These are phyloP conservation scores for Ceratocystis cacaofunesta DNA, from an alignment of 2,329 filamentous ascomycete genomes.

Conservation along the genomic window DNA sequence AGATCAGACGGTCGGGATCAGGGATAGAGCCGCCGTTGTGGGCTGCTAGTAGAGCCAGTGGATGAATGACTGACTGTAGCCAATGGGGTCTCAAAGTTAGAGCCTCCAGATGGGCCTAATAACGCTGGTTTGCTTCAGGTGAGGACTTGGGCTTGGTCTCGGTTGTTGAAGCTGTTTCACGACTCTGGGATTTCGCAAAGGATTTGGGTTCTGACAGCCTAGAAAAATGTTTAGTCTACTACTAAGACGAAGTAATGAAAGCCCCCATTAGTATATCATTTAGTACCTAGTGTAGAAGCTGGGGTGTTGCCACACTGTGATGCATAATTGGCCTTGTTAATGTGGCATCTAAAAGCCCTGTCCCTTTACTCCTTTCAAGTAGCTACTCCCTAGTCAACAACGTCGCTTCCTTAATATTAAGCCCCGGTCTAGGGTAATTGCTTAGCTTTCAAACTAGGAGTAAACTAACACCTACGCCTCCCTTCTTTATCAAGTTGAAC, in stretches of 20 bases:
- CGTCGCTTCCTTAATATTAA: constrained; percentile 2
- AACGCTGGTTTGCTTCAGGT: neutral
- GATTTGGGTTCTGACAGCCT: neutral
- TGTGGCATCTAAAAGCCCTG: neutral
- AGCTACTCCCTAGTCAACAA: neutral
- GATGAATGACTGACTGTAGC: neutral
- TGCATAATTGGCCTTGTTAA: neutral
- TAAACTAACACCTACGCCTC: neutral
- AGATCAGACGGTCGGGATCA: constrained; percentile 5
- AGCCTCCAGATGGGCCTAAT: neutral
- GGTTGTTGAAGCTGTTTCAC: neutral
- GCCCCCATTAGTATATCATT: neutral
- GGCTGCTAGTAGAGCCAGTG: neutral
- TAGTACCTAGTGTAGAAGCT: neutral
- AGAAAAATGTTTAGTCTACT: neutral
- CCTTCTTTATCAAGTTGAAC: neutral
- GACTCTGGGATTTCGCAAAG: neutral
- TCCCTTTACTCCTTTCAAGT: neutral
- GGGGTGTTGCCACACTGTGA: neutral
- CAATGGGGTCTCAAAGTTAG: neutral
- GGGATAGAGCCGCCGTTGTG: neutral
- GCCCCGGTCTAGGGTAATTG: neutral
- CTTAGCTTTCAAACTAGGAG: neutral
- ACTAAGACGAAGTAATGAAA: neutral
- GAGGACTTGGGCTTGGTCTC: neutral